Base-by-base conservation (phyloP, 495 filamentous ascomycete species). In the Collariella sp. region DNA sequence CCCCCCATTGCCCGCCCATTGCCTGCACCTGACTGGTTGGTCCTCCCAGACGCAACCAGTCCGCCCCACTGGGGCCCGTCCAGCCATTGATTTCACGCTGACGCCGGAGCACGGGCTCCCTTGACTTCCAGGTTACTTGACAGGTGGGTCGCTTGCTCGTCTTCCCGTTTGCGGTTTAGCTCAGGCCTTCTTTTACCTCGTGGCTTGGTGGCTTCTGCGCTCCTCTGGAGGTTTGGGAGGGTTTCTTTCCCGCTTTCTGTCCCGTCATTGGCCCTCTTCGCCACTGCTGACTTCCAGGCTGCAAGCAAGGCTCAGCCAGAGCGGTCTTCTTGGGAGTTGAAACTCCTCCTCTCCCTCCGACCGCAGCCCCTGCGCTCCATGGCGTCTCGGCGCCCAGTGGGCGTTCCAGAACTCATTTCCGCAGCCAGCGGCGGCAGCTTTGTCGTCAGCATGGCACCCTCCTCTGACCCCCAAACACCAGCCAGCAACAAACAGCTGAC, bases 81-180 rank as follows among this genome's bases (percentile, higher is more conserved):
- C 52, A 40, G 22, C 48, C 52, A 50, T 47, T 22, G 38, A 52
- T 45, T 46, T 36, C 53, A 49, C 43, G 57, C 57, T 55, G 35
- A 19, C 48, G 31, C 9, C 22, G 36, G 15, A n/a, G 7, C 15
- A n/a, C 4, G 10, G 10, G 44, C 16, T 22, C 38, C 22, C 35
- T 40, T 15, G 36, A 18, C 47, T 39, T n/a, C 16, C 16, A 13
- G n/a, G 31, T 15, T 41, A 16, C n/a, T 45, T 29, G 24, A n/a
- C 26, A 31, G 26, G 19, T 46, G 29, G 35, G 24, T 45, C 33
- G 12, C 22, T 7, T 23, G 18, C 18, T 29, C n/a, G n/a, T n/a
- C n/a, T n/a, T n/a, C n/a, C n/a, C n/a, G n/a, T n/a, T n/a, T n/a
- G n/a, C n/a, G n/a, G n/a, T n/a, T n/a, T 31, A 31, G 26, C 26